phyloP scores from a whole-genome alignment of 2,329 filamentous ascomycete species.

The Neonectria magnoliae region DNA sequence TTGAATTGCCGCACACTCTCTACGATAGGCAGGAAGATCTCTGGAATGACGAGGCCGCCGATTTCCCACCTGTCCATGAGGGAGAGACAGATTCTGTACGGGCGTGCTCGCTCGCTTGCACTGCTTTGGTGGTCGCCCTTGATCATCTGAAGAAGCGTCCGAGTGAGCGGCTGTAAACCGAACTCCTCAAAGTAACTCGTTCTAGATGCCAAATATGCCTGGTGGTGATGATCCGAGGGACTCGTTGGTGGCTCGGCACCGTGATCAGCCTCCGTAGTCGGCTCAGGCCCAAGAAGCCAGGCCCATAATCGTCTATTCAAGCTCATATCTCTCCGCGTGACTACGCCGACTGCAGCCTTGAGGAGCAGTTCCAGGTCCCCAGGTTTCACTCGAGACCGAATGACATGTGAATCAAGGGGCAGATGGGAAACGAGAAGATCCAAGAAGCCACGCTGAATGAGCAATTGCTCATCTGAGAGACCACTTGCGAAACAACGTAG shows the following conservation, averaged over 20 bases:
- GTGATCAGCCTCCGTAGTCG: slow-evolving; percentile 60
- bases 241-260: slow-evolving; percentile 57
- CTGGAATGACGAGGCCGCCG: slow-evolving; percentile 86
- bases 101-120: slow-evolving; percentile 75
- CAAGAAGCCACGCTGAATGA: slow-evolving; percentile 93
- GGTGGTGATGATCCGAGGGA: slow-evolving; percentile 54
- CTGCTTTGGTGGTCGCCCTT: slow-evolving; percentile 49
- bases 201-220: slow-evolving; percentile 62
- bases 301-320: slow-evolving; percentile 94
- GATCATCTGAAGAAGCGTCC: slow-evolving; percentile 82
- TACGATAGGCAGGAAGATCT: slow-evolving; percentile 88
- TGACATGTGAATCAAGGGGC: slow-evolving; percentile 81
- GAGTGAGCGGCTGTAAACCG: slow-evolving; percentile 78
- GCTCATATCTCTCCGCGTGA: slow-evolving; percentile 93
- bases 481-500: slow-evolving; percentile 93
- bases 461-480: slow-evolving; percentile 83
- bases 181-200: slow-evolving; percentile 86
- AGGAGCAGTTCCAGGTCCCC: slow-evolving; percentile 85
- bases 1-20: slow-evolving; percentile 83
- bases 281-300: slow-evolving; percentile 89
- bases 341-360: slow-evolving; percentile 84
- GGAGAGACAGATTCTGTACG: slow-evolving; percentile 91
- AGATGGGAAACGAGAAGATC: slow-evolving; percentile 92
- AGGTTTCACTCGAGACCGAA: slow-evolving; percentile 78
- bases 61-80: slow-evolving; percentile 99